These are phyloP conservation scores for Cercospora sp. DNA, from an alignment of 2,329 filamentous ascomycete species.

Conservation along the genomic window DNA sequence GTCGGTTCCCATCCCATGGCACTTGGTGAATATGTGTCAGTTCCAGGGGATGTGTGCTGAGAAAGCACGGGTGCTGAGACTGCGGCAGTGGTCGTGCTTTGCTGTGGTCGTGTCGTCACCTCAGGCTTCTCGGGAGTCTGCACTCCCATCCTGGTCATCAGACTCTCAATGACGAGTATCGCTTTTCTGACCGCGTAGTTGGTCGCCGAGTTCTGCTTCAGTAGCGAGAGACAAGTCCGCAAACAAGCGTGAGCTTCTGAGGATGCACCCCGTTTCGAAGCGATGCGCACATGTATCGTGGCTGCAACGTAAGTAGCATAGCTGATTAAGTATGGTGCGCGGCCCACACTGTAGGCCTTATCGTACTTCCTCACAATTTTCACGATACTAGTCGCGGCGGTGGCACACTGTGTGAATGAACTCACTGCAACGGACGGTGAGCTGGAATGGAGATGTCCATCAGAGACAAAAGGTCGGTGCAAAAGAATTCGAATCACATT, in stretches of 20 bases:
- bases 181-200: constrained; percentile 53
- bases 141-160: constrained; percentile 51
- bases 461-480: constrained; percentile 55
- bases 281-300: constrained; percentile 55
- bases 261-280: constrained; percentile 46
- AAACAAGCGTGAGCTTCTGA: constrained; percentile 46
- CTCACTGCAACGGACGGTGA: constrained; percentile 45
- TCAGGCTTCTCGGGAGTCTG: constrained; percentile 6
- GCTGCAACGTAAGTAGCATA: constrained; percentile 59
- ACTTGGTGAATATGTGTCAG: not conserved
- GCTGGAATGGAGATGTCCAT: constrained; percentile 50
- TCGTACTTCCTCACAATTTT: constrained; percentile 49
- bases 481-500: constrained; percentile 56
- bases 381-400: constrained; percentile 50
- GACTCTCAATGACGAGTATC: constrained; percentile 46
- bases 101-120: not conserved
- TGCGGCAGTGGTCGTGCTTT: not conserved
- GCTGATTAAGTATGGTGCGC: constrained; percentile 55
- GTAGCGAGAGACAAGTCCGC: constrained; percentile 49
- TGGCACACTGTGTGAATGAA: constrained; percentile 49
- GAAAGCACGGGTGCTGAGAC: not conserved
- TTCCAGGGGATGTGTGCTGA: not conserved
- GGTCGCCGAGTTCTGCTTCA: constrained; percentile 53
- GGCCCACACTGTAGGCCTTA: constrained; percentile 47
- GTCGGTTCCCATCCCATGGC: constrained; percentile 17